Conservation (phyloP, 108 stramenopile species). For the Thalassiosira profunda region DNA sequence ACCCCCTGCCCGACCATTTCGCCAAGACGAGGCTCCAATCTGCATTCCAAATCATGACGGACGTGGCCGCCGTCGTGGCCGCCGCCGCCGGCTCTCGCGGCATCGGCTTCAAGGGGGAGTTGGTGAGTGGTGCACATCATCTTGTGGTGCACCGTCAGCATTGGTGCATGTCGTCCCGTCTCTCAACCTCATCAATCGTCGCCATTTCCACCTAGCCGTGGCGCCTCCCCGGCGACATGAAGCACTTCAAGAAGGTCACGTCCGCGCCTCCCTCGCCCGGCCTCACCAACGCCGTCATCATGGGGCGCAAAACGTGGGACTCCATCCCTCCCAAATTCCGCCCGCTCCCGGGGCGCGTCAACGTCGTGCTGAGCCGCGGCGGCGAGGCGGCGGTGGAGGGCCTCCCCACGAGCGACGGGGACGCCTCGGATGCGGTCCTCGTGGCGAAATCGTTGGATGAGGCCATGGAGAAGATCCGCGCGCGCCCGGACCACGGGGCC, state of each 20-base stretch:
- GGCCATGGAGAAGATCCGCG: slow-evolving; percentile 69
- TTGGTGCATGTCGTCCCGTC: neutral
- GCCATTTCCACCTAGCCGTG: slow-evolving; percentile 54
- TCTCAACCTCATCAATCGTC: neutral
- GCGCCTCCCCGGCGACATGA: slow-evolving; percentile 85
- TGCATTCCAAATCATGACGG: slow-evolving; percentile 63
- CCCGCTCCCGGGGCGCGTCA: slow-evolving; percentile 89
- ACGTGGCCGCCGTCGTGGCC: slow-evolving; percentile 73
- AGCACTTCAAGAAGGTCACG: slow-evolving; percentile 84
- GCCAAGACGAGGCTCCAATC: slow-evolving; percentile 50
- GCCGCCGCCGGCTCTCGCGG: slow-evolving; percentile 63
- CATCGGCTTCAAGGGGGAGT: slow-evolving; percentile 70
- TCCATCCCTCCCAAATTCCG: slow-evolving; percentile 96
- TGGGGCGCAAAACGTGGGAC: slow-evolving; percentile 99
- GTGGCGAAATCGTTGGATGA: slow-evolving; percentile 79
- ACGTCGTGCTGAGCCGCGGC: slow-evolving; percentile 92
- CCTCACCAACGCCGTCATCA: slow-evolving; percentile 94
- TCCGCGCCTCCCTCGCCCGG: slow-evolving; percentile 48
- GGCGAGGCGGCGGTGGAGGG: slow-evolving; percentile 19
- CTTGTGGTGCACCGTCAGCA: neutral
- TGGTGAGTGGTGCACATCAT: slow-evolving; percentile 52
- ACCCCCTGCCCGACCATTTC: slow-evolving; percentile 9
- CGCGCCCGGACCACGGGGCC: slow-evolving; percentile 59
- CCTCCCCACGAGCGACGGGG: too few relatives aligned
- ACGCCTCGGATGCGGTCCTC: slow-evolving; percentile 65